Evolutionary conservation across 208 protist genomes (phyloP).

Genomic region (Angomonas deanei): DNA sequence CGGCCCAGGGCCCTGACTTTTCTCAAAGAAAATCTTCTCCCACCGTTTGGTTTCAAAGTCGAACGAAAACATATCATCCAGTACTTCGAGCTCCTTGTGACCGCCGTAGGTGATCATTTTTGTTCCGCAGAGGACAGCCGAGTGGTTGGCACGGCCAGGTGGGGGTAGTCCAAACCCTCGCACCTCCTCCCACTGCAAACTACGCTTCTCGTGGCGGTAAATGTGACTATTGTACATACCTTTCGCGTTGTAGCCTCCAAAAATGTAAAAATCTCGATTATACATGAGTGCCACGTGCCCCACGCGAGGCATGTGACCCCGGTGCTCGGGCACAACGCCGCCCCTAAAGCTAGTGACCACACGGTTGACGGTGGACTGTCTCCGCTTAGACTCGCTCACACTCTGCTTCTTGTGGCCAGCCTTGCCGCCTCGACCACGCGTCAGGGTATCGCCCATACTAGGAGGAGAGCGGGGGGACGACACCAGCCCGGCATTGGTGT

Average conservation of each 20-base stretch:
- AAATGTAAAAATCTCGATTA: conserved; percentile 67
- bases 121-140: conserved; percentile 46
- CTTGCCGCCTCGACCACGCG: too few species aligned
- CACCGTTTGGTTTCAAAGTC: conserved; percentile 55
- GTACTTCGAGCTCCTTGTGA: conserved; percentile 63
- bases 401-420: neutral
- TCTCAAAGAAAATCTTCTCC: conserved; percentile 72
- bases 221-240: conserved; percentile 59
- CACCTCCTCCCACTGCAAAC: conserved; percentile 74
- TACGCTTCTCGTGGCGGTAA: conserved; percentile 72
- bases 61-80: conserved; percentile 75
- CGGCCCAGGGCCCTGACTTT: conserved; percentile 58
- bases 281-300: conserved; percentile 79
- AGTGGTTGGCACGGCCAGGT: conserved; percentile 70
- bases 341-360: conserved; percentile 44
- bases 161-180: conserved; percentile 70
- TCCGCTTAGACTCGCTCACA: neutral
- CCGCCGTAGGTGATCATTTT: conserved; percentile 84
- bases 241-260: conserved; percentile 66
- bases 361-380: neutral
- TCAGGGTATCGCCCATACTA: too few species aligned
- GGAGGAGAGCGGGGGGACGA: too few species aligned
- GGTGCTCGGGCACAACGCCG: conserved; percentile 61
- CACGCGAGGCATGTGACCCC: conserved; percentile 57
- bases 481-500: too few species aligned